phyloP scores from a whole-genome alignment of 441 rosid species.

The Bocquillonia castaneifolia region DNA sequence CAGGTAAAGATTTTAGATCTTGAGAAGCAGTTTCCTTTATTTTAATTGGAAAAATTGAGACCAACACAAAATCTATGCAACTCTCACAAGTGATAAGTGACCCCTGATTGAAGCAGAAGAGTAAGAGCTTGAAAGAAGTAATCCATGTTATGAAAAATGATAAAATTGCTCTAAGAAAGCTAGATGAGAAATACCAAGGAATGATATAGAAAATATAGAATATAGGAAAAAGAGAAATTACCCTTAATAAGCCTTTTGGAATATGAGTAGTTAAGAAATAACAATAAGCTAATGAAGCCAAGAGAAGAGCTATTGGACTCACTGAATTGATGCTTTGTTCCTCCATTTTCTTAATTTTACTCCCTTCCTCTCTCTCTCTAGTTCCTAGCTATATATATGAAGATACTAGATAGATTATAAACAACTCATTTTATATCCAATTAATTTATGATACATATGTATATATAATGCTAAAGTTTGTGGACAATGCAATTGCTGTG shows the following conservation, averaged over 20 bases:
- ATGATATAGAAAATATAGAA: conserved; percentile 23
- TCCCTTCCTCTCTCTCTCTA: neutral
- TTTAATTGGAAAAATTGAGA: conserved; percentile 23
- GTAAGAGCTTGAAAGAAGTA: conserved; percentile 36
- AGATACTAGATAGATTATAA: neutral
- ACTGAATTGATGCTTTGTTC: conserved; percentile 1
- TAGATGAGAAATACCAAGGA: conserved; percentile 31
- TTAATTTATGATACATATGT: no score
- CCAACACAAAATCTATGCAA: conserved; percentile 20
- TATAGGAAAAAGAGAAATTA: conserved; percentile 15
- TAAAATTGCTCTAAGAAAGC: conserved; percentile 19
- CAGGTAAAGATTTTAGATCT: neutral
- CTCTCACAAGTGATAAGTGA: conserved; percentile 13
- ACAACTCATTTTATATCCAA: no score
- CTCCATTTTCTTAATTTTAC: conserved; percentile 9
- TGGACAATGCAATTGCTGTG: neutral
- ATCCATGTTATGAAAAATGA: conserved; percentile 35
- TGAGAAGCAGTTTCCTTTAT: conserved; percentile 3
- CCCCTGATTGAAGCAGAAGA: conserved; percentile 25
- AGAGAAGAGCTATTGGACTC: conserved; percentile 13
- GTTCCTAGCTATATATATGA: no score
- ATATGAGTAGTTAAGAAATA: conserved; percentile 12
- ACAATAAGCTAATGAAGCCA: conserved; percentile 25
- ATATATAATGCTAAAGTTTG: no score
- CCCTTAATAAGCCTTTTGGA: conserved; percentile 15